Evolutionary conservation across 2,329 filamentous ascomycete species (phyloP).

Genomic region (Ophiobolus disseminans): DNA sequence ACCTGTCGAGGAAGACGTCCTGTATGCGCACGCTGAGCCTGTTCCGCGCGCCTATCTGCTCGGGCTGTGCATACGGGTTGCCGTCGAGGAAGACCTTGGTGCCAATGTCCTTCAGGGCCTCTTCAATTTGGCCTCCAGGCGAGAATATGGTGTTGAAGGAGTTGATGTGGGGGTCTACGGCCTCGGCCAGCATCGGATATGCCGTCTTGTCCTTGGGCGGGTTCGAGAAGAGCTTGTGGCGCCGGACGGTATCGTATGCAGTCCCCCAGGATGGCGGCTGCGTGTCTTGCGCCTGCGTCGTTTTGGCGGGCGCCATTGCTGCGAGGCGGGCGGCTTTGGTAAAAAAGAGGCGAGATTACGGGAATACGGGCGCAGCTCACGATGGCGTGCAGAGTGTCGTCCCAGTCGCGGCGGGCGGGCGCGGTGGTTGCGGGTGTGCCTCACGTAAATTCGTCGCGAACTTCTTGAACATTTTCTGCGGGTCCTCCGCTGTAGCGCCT

Average conservation of each 20-base stretch:
- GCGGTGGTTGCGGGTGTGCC: neutral
- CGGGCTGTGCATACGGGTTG: conserved; percentile 60
- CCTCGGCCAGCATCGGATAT: conserved; percentile 83
- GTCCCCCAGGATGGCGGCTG: conserved; percentile 83
- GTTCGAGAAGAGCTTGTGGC: conserved; percentile 86
- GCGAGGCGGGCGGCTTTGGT: conserved; percentile 5
- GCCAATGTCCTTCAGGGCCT: conserved; percentile 86
- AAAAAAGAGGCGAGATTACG: conserved; percentile 1
- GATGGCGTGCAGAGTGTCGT: conserved; percentile 2
- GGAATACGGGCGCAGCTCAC: conserved; percentile 9
- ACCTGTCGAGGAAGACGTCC: conserved; percentile 82
- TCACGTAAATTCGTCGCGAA: conserved; percentile 4
- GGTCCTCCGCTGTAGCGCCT: conserved; percentile 7
- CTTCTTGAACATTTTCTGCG: conserved; percentile 18
- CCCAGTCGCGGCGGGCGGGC: neutral
- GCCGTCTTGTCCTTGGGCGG: conserved; percentile 87
- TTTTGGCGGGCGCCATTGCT: conserved; percentile 50
- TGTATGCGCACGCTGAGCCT: conserved; percentile 78
- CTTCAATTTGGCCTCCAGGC: conserved; percentile 73
- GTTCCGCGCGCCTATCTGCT: conserved; percentile 71
- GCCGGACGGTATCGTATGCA: conserved; percentile 82
- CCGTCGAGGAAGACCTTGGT: conserved; percentile 87
- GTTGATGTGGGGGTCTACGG: conserved; percentile 91
- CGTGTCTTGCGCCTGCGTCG: conserved; percentile 51
- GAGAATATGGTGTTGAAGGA: conserved; percentile 93